Evolutionary conservation across 78 protist genomes (phyloP), one percentile per base, ranked within the genome.

Genomic region (Emiliania huxleyi): DNA sequence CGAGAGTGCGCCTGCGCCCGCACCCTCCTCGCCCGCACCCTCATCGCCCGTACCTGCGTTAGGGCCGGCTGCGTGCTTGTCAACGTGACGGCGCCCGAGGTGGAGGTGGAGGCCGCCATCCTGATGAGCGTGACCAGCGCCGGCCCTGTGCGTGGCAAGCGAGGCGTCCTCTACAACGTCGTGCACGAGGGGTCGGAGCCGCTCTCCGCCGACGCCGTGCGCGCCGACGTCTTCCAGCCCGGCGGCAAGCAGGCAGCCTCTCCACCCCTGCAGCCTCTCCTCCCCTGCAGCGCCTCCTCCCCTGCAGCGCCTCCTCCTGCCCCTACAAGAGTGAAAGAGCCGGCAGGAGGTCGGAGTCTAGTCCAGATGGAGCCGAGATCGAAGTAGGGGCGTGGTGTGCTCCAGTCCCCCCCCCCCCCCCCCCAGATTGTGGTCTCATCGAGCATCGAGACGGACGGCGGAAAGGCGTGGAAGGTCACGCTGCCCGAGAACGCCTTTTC

Each of bases 141-240:
- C 69, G 11, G 23, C 52, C 33, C 37, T 37, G 45, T 55, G 1
- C 1, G 0, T 3, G 83, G 79, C 79, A 44, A 43, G 37, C 55
- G 52, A 37, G 55, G 90, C 91, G 35, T 92, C 15, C 90, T 90
- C 29, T 92, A 92, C 94, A 92, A 92, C 87, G 85, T 92, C 15
- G 81, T 92, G 38, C 52, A 92, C 94, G 84, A 92, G 21, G 37
- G 49, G 35, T 90, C 19, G 2, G 93, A 29, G 25, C 56, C 1
- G 33, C 38, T 91, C 43, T 23, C 3, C 56, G 90, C 45, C 33
- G 71, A 38, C 91, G 35, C 79, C 42, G 92, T 92, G 38, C 83
- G 79, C 56, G 73, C 90, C 1, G 85, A 55, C 33, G 73, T 91
- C 37, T 56, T 71, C 91, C 2, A 40, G 79, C 77, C 91, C 12